Base-by-base conservation (phyloP, 805 yeast species). In the Yarrowia hollandica region DNA sequence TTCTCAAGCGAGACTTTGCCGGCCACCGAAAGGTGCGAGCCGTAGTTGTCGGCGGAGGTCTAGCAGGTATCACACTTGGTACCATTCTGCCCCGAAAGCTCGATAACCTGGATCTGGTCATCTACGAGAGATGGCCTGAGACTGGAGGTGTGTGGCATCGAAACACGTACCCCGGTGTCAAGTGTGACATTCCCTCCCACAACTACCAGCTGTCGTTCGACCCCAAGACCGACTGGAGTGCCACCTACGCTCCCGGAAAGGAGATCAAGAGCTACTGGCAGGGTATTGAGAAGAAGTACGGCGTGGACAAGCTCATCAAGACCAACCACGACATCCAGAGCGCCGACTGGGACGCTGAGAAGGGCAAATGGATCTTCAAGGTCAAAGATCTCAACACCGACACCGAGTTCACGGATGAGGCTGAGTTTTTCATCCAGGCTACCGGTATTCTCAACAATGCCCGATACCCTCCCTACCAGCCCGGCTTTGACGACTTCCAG, bases 101-200 rank as follows among this genome's bases (percentile, higher is more conserved):
- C 30, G 63, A 52, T 18, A 61, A 67, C 60, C 37, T 65, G 18
- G 66, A 66, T 22, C 60, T 62, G 35, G 55, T 44, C 34, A 58
- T 67, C 38, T 66, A 67, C 60, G 69, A 66, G 38, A 65, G 67
- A 60, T 65, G 67, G 39, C 62, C 66, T 10, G 66, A 65, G 15
- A 52, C 68, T 12, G 60, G 66, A 12, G 68, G 68, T 4, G 64
- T 66, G 14, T 65, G 68, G 68, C 63, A 52, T 33, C 64, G 61
- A 28, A 60, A 62, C 46, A 61, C 50, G 9, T 63, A 64, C 44
- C 66, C 66, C 25, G 68, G 66, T 14, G 64, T 64, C 31, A 21
- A 50, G 42, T 55, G 64, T 15, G 63, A 61, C 57, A 28, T 66
- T 23, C 68, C 69, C n/a, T 61, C 68, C 7, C 68, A 66, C 48